Evolutionary conservation across 2,329 filamentous ascomycete species (phyloP).

Genomic region (Dendryphion nanum): DNA sequence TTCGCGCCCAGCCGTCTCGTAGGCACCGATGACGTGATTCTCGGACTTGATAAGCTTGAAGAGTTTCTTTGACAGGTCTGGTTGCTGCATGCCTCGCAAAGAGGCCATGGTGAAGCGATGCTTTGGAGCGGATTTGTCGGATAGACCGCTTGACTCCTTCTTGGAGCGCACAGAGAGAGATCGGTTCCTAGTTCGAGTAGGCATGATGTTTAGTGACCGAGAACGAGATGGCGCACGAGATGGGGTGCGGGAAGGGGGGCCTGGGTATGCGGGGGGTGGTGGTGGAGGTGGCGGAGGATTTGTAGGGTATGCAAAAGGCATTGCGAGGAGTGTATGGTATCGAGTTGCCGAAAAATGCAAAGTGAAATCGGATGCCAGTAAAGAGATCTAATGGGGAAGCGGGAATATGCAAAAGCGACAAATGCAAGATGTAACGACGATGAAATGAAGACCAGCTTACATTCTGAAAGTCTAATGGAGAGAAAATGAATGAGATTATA

Average conservation of each 20-base stretch:
- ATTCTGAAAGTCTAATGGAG: conserved; percentile 17
- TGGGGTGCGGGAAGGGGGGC: conserved; percentile 18
- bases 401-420: conserved; percentile 5
- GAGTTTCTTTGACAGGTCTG: conserved; percentile 84
- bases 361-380: conserved; percentile 1
- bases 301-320: conserved; percentile 23
- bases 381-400: conserved; percentile 5
- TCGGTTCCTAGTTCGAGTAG: conserved; percentile 59
- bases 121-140: conserved; percentile 46
- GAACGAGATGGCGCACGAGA: conserved; percentile 20
- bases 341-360: conserved; percentile 1
- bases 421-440: conserved; percentile 5
- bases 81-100: conserved; percentile 79
- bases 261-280: conserved; percentile 23
- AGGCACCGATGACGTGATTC: conserved; percentile 80
- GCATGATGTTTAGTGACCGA: conserved; percentile 31
- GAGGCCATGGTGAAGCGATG: conserved; percentile 84
- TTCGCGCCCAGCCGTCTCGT: conserved; percentile 83
- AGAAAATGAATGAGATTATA: conserved; percentile 14
- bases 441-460: conserved; percentile 32
- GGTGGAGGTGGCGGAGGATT: conserved; percentile 21
- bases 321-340: conserved; percentile 12
- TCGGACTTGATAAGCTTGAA: conserved; percentile 93
- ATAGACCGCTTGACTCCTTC: conserved; percentile 48
- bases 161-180: conserved; percentile 71